Percentiles rank a stretch among this genome's conserved stretches.
These are phyloP conservation scores for Eragrostis curvula DNA, from an alignment of 176 grass and related monocot species.

Conservation along the genomic window DNA sequence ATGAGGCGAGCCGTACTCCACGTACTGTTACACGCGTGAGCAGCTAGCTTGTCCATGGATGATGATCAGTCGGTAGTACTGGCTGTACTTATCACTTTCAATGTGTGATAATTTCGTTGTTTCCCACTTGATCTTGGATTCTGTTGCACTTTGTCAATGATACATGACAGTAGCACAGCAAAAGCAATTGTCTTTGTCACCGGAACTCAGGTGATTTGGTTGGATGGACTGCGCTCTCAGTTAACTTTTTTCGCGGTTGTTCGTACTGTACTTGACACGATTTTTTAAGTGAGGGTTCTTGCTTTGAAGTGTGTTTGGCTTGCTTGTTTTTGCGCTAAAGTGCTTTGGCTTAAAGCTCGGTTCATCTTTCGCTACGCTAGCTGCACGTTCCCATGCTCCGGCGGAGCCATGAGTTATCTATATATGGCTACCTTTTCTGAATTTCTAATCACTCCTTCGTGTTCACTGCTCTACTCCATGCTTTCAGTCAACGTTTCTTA, in stretches of 20 bases:
- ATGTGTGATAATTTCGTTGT: conserved; percentile 1
- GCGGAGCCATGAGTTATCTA: no score
- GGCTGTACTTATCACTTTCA: not conserved
- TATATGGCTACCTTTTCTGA: not conserved
- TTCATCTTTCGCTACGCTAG: not conserved
- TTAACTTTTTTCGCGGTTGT: not conserved
- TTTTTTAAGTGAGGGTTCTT: not conserved
- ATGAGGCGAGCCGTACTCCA: not conserved
- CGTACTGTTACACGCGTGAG: not conserved
- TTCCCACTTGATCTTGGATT: not conserved
- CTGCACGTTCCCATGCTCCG: not conserved
- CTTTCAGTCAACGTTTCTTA: conserved; percentile 1
- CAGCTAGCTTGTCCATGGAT: not conserved
- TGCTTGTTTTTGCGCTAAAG: conserved; percentile 19
- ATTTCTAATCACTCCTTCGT: no score
- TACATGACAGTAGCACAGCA: not conserved
- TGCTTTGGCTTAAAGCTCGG: conserved; percentile 2
- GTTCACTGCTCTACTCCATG: not conserved
- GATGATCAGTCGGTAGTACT: not conserved
- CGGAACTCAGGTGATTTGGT: no score
- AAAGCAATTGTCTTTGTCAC: no score
- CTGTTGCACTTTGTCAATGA: not conserved
- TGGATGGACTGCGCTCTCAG: no score
- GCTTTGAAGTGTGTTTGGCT: conserved; percentile 2
- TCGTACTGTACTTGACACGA: not conserved